Conservation (phyloP, 2,329 filamentous ascomycete genomes). For the Nannizziopsis arthrosporioides region DNA sequence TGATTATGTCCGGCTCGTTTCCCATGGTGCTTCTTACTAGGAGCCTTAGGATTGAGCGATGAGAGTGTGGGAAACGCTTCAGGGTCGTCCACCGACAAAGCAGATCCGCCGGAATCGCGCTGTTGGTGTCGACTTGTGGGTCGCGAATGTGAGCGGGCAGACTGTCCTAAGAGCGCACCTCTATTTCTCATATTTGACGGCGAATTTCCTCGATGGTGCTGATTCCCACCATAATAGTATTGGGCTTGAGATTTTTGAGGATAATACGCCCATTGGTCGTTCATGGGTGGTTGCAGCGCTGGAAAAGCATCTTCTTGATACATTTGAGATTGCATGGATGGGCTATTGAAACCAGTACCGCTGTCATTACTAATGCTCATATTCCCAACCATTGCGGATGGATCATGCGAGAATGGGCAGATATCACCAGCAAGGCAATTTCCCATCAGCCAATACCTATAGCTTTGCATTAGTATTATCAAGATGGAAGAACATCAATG, state of each 20-base stretch:
- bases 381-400: conserved; percentile 70
- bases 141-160: conserved; percentile 62
- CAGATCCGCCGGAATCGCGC: conserved; percentile 50
- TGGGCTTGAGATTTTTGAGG: conserved; percentile 35
- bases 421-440: conserved; percentile 89
- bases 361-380: conserved; percentile 50
- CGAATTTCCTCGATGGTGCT: conserved; percentile 12
- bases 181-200: conserved; percentile 35
- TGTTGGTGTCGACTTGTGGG: conserved; percentile 71
- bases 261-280: conserved; percentile 48
- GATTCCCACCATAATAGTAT: conserved; percentile 3
- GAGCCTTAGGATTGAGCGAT: conserved; percentile 57
- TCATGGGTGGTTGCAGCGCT: conserved; percentile 51
- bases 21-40: conserved; percentile 79
- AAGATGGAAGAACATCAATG: not conserved
- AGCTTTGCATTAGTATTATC: conserved; percentile 13
- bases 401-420: conserved; percentile 96
- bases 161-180: conserved; percentile 41
- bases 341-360: conserved; percentile 47
- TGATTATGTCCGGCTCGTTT: conserved; percentile 70
- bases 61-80: conserved; percentile 89
- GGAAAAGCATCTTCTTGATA: conserved; percentile 84
- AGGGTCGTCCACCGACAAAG: conserved; percentile 77
- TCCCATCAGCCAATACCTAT: conserved; percentile 86
- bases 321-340: conserved; percentile 44